These are phyloP conservation scores for Plectosphaerella cucumerina DNA, from an alignment of 2,329 filamentous ascomycete species.

Conservation along the genomic window DNA sequence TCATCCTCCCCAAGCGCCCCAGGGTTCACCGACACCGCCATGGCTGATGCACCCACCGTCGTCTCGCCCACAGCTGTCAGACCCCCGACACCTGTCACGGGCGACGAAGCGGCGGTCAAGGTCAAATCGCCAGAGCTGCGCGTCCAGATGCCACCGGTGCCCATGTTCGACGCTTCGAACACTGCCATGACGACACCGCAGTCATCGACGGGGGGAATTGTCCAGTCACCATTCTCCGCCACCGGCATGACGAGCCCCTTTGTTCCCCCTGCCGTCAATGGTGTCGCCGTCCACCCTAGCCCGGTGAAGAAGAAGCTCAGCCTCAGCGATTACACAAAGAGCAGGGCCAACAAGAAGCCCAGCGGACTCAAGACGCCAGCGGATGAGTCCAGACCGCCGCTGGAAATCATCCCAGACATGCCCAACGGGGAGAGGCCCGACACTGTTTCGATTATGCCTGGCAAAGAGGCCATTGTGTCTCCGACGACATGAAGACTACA, in stretches of 20 bases:
- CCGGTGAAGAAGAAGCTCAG: constrained; percentile 66
- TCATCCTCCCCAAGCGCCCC: constrained; percentile 1
- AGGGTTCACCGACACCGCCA: constrained; percentile 16
- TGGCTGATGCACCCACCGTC: constrained; percentile 25
- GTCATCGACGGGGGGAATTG: constrained; percentile 36
- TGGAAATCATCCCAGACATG: constrained; percentile 28
- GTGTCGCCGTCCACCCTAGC: constrained; percentile 45
- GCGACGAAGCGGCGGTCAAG: constrained; percentile 7
- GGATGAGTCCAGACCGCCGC: constrained; percentile 35
- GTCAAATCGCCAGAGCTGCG: constrained; percentile 35
- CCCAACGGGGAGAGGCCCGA: constrained; percentile 25
- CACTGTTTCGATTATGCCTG: neutral
- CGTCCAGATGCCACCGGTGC: constrained; percentile 54
- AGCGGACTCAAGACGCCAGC: constrained; percentile 9
- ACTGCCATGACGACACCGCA: constrained; percentile 40
- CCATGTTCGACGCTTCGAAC: constrained; percentile 39
- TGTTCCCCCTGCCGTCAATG: constrained; percentile 34
- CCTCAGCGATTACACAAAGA: constrained; percentile 61
- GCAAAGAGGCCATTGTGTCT: neutral
- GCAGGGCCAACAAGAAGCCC: constrained; percentile 46
- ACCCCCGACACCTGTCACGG: neutral
- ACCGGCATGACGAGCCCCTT: constrained; percentile 38
- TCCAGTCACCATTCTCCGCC: constrained; percentile 47
- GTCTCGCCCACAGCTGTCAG: constrained; percentile 17
- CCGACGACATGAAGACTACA: constrained; percentile 4